Conservation (phyloP, 495 filamentous ascomycete species). For the Talaromyces liani region DNA sequence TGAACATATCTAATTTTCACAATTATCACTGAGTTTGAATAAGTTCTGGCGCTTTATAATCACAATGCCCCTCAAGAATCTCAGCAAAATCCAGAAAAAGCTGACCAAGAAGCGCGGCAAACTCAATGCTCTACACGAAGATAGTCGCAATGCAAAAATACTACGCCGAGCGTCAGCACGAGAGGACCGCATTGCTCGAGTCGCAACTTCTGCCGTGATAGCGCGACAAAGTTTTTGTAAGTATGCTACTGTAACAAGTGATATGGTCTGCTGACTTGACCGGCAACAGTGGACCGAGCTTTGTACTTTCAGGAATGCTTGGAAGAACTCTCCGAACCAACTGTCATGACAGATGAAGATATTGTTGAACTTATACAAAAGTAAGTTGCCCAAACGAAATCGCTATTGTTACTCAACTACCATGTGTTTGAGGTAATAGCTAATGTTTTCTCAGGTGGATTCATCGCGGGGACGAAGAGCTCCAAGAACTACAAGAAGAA, state of each 20-base stretch:
- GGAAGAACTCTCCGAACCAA: conserved; percentile 42
- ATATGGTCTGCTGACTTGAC: background rate
- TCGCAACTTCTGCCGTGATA: conserved; percentile 54
- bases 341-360: conserved; percentile 41
- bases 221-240: conserved; percentile 61
- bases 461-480: conserved; percentile 69
- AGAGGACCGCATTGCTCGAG: conserved; percentile 66
- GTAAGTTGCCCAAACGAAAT: conserved; percentile 29
- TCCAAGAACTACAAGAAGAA: conserved; percentile 62
- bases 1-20: background rate
- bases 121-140: conserved; percentile 66
- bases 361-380: conserved; percentile 56
- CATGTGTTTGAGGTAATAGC: background rate
- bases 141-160: conserved; percentile 70
- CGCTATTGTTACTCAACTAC: conserved; percentile 8
- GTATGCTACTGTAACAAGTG: conserved; percentile 14
- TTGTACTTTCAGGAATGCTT: conserved; percentile 62
- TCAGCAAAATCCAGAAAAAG: conserved; percentile 76
- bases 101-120: conserved; percentile 67
- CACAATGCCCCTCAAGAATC: conserved; percentile 59
- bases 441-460: conserved; percentile 44
- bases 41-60: background rate
- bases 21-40: background rate
- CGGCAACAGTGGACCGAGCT: conserved; percentile 57
- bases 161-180: conserved; percentile 65